Evolutionary conservation across 2,329 filamentous ascomycete species (phyloP).

Genomic region (Macrophomina phaseolina): DNA sequence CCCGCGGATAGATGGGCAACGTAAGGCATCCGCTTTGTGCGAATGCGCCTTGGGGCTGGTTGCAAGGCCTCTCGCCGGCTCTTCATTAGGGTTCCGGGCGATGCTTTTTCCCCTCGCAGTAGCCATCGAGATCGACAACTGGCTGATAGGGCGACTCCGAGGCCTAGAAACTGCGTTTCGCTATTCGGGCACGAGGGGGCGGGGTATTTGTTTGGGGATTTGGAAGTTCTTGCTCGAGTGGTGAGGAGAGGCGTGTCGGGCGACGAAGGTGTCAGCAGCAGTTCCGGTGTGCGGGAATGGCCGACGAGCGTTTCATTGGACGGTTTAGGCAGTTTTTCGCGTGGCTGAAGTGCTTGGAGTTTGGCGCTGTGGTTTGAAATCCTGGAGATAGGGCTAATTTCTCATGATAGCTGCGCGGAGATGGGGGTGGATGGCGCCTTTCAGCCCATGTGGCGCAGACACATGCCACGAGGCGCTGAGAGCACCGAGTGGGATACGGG

Average conservation of each 20-base stretch:
- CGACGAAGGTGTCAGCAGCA: no score
- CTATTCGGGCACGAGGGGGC: neutral
- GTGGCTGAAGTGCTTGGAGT: neutral
- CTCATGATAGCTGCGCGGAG: neutral
- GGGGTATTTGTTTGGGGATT: neutral
- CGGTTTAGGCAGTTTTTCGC: neutral
- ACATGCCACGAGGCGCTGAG: neutral
- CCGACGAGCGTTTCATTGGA: neutral
- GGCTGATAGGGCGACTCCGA: neutral
- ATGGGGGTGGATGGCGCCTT: neutral
- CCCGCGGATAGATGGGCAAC: no score
- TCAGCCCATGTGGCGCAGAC: neutral
- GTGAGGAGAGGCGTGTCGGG: neutral
- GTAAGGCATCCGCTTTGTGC: no score
- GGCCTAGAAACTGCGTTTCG: neutral
- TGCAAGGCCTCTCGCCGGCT: no score
- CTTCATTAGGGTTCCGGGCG: neutral
- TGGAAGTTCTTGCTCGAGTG: neutral
- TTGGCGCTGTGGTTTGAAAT: neutral
- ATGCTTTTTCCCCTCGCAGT: neutral
- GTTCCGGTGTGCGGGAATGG: neutral
- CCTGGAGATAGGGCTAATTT: neutral
- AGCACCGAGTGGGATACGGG: neutral
- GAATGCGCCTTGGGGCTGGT: no score
- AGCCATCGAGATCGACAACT: neutral